Evolutionary conservation across 23 red algal species (phyloP).

Genomic region (Gracilaria caudata): DNA sequence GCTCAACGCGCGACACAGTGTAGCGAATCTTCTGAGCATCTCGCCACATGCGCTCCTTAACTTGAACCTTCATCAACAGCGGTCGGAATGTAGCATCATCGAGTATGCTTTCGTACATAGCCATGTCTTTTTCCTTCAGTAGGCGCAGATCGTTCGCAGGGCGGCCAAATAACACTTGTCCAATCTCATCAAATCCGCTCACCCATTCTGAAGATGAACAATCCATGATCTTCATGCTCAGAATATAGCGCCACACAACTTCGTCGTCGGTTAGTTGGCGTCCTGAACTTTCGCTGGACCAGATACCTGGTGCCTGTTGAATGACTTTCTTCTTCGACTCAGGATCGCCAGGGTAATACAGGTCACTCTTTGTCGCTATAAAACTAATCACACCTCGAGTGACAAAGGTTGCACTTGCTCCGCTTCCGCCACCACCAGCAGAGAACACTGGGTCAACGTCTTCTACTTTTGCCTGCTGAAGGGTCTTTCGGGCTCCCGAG

Average conservation of each 20-base stretch:
- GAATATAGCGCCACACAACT: conserved; percentile 82
- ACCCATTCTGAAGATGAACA: conserved; percentile 72
- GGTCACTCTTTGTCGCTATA: conserved; percentile 68
- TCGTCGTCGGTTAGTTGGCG: conserved; percentile 72
- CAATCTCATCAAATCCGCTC: conserved; percentile 91
- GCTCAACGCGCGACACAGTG: conserved; percentile 73
- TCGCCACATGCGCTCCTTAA: conserved; percentile 80
- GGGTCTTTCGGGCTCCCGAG: conserved; percentile 73
- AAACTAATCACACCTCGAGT: conserved; percentile 68
- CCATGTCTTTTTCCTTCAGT: conserved; percentile 69
- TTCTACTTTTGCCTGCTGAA: conserved; percentile 75
- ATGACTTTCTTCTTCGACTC: conserved; percentile 92
- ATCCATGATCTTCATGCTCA: conserved; percentile 82
- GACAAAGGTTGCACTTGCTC: conserved; percentile 64
- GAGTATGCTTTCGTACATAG: conserved; percentile 62
- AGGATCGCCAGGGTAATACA: conserved; percentile 89
- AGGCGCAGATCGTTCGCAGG: conserved; percentile 77
- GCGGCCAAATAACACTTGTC: conserved; percentile 67
- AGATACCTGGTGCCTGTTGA: conserved; percentile 60
- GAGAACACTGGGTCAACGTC: conserved; percentile 71
- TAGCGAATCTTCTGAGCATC: conserved; percentile 83
- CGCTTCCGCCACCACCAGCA: conserved; percentile 33
- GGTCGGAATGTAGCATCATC: conserved; percentile 67
- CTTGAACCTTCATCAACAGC: conserved; percentile 78
- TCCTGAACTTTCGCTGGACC: conserved; percentile 72